Evolutionary conservation across 139 green algal species (phyloP), one percentile per base, ranked within the genome.

Genomic region (Volvox reticuliferus): DNA sequence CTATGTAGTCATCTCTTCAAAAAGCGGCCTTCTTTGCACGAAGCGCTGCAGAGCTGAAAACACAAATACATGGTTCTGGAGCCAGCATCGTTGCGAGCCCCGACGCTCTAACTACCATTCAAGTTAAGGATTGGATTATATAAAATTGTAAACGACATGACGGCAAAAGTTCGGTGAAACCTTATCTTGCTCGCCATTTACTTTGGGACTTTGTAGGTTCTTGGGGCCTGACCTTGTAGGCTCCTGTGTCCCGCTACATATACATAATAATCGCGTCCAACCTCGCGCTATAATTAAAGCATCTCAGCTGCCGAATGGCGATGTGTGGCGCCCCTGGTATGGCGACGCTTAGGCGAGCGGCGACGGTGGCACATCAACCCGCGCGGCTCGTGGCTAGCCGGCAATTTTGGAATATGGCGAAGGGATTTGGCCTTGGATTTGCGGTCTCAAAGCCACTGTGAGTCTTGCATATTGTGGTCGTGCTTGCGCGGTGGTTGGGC

Each of bases 351-450:
- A n/a, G 2, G 78, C 18, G 16, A 67, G 13, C 14, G 20, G 87
- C 87, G 71, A 30, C 26, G 76, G 77, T 82, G 1, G 76, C 33
- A 65, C 77, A 36, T 28, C 69, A 55, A 19, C 79, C 79, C 5
- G 0, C 36, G 37, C 80, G 85, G 20, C 44, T 77, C 0, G 5
- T 37, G 21, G 22, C 77, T 18, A 87, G 36, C 21, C 88, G 79
- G 0, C 50, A 69, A 13, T 71, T 92, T 32, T 92, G 50, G 37
- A 89, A 86, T 61, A 86, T 92, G 89, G 89, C 82, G 0, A 92
- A 92, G 61, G 89, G 89, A 71, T 92, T 92, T 69, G 89, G 89
- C 26, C 55, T 92, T 1, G 71, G 78, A 24, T 92, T 92, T 35
- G 61, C 86, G 2, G 21, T 50, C 0, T 17, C 86, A 3, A 90